Conservation (phyloP, 2,329 filamentous ascomycete genomes). For the Pestalotiopsis sp. region DNA sequence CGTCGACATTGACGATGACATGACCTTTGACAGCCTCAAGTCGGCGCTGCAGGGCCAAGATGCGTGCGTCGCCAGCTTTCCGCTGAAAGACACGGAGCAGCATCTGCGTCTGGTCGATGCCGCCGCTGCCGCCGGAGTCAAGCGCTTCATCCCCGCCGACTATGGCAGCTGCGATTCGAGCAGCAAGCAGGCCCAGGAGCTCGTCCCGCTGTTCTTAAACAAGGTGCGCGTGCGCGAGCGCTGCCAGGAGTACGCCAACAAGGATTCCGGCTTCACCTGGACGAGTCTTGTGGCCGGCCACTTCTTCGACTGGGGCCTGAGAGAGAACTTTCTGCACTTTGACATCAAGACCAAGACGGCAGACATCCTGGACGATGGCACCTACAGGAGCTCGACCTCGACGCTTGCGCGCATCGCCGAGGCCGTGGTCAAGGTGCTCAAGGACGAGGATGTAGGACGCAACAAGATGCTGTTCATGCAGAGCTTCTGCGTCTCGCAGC, state of each 20-base stretch:
- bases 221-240: constrained; percentile 36
- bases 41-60: constrained; percentile 35
- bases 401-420: constrained; percentile 36
- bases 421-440: constrained; percentile 35
- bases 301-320: constrained; percentile 45
- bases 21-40: constrained; percentile 32
- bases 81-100: constrained; percentile 27
- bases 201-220: constrained; percentile 37
- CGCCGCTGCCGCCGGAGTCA: constrained; percentile 36
- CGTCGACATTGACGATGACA: constrained; percentile 32
- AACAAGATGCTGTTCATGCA: constrained; percentile 41
- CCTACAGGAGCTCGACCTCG: constrained; percentile 33
- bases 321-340: constrained; percentile 38
- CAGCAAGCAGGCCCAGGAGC: constrained; percentile 33
- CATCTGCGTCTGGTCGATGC: constrained; percentile 40
- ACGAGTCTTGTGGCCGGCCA: constrained; percentile 41
- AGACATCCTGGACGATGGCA: constrained; percentile 37
- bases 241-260: constrained; percentile 29
- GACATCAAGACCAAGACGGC: constrained; percentile 29
- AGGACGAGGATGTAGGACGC: constrained; percentile 28
- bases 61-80: constrained; percentile 39
- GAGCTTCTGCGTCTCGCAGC: constrained; percentile 42
- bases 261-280: constrained; percentile 32
- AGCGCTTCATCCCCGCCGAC: constrained; percentile 42
- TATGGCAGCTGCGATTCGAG: constrained; percentile 42